Conservation (phyloP, 805 yeast genomes). For the Wickerhamomyces ciferrii region DNA sequence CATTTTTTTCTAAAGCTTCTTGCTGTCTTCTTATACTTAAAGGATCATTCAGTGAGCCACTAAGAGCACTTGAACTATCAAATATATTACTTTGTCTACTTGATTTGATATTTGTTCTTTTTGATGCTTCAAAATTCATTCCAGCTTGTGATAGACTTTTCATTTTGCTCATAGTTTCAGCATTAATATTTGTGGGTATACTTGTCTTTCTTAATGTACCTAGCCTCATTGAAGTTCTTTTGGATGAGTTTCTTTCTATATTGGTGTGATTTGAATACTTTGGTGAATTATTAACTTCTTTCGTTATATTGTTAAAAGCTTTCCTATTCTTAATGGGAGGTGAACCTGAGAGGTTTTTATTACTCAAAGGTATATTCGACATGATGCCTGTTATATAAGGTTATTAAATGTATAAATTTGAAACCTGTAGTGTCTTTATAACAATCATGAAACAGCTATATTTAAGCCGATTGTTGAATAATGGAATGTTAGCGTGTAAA, state of each 20-base stretch:
- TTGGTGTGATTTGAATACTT: slow-evolving; percentile 2
- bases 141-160: slow-evolving; percentile 1
- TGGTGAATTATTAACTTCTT: slow-evolving; percentile 15
- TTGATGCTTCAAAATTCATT: not conserved
- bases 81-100: not conserved
- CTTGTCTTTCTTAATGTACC: not conserved
- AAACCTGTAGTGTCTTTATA: not conserved
- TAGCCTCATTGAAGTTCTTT: not conserved
- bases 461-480: not conserved
- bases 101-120: not conserved
- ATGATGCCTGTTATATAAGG: not conserved
- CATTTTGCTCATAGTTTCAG: not conserved
- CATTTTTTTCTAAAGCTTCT: slow-evolving; percentile 5
- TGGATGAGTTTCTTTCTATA: not conserved
- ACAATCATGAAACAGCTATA: not conserved
- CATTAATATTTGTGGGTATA: not conserved
- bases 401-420: no score
- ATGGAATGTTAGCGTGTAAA: not conserved
- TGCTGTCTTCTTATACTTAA: slow-evolving; percentile 10
- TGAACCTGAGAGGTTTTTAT: not conserved
- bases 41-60: slow-evolving; percentile 7
- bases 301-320: slow-evolving; percentile 12
- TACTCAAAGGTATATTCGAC: slow-evolving; percentile 10
- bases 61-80: not conserved
- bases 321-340: slow-evolving; percentile 21